These are phyloP conservation scores for Paraphoma chrysanthemicola DNA, from an alignment of 2,329 filamentous ascomycete species.

Conservation along the genomic window DNA sequence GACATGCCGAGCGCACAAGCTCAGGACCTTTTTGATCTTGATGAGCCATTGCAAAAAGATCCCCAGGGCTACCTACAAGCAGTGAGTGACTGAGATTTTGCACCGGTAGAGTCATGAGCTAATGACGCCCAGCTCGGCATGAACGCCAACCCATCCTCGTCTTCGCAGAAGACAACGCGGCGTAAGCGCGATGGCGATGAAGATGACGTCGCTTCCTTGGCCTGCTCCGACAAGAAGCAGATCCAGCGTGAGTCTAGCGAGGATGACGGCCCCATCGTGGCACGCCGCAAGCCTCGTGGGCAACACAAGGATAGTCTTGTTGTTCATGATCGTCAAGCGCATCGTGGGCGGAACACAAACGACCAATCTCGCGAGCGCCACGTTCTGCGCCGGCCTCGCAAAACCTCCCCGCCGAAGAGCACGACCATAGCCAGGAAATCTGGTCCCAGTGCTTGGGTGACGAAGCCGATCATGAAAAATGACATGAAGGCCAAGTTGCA, in stretches of 20 bases:
- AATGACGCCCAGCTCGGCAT: not conserved
- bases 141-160: not conserved
- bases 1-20: not conserved
- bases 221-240: not conserved
- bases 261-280: slow-evolving; percentile 3
- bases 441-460: slow-evolving; percentile 16
- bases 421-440: slow-evolving; percentile 21
- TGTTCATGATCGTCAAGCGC: not conserved
- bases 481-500: slow-evolving; percentile 32
- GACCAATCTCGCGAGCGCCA: not conserved
- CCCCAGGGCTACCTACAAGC: not conserved
- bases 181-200: not conserved
- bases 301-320: not conserved
- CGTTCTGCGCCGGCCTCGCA: slow-evolving; percentile 1
- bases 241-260: slow-evolving; percentile 1
- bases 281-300: not conserved
- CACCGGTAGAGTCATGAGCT: not conserved
- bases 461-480: slow-evolving; percentile 34
- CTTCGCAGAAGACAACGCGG: not conserved
- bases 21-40: no score
- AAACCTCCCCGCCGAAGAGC: slow-evolving; percentile 7
- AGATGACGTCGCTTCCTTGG: not conserved
- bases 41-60: not conserved
- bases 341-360: not conserved
- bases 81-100: not conserved